phyloP scores from a whole-genome alignment of 1,139 yeast genomes.

The Pneumocystis carinii region DNA sequence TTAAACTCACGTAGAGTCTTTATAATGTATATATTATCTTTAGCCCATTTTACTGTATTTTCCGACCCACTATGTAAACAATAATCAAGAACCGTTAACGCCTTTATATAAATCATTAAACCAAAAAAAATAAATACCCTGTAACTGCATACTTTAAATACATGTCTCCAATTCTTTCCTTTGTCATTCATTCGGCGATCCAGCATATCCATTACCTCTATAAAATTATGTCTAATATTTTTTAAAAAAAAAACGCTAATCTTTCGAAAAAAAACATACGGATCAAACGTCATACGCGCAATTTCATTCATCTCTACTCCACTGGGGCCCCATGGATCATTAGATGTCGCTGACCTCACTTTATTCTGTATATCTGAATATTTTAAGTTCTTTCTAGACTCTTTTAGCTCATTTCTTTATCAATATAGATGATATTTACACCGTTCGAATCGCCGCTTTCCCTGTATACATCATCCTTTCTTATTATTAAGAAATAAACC shows the following conservation, averaged over 20 bases:
- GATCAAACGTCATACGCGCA: slow-evolving; percentile 57
- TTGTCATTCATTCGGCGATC: slow-evolving; percentile 89
- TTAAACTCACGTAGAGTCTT: slow-evolving; percentile 87
- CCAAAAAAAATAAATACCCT: background rate
- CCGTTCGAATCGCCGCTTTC: background rate
- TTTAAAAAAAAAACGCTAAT: background rate
- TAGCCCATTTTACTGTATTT: slow-evolving; percentile 86
- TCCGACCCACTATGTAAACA: slow-evolving; percentile 79
- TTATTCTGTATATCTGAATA: slow-evolving; percentile 73
- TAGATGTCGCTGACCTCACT: slow-evolving; percentile 88
- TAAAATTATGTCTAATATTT: slow-evolving; percentile 43
- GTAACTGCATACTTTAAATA: slow-evolving; percentile 45
- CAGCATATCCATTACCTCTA: slow-evolving; percentile 89
- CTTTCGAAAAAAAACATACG: slow-evolving; percentile 20
- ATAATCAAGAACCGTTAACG: slow-evolving; percentile 76
- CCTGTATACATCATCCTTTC: background rate
- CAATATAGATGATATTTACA: background rate
- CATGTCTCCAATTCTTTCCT: slow-evolving; percentile 97
- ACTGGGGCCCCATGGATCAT: slow-evolving; percentile 75
- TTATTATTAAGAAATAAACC: background rate
- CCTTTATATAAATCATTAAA: slow-evolving; percentile 17
- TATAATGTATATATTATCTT: slow-evolving; percentile 74
- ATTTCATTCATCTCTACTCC: slow-evolving; percentile 74
- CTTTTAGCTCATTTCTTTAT: background rate
- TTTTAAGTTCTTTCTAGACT: slow-evolving; percentile 60